Evolutionary conservation across 169 alveolate species (phyloP).

Genomic region (Perkinsus chesapeaki): DNA sequence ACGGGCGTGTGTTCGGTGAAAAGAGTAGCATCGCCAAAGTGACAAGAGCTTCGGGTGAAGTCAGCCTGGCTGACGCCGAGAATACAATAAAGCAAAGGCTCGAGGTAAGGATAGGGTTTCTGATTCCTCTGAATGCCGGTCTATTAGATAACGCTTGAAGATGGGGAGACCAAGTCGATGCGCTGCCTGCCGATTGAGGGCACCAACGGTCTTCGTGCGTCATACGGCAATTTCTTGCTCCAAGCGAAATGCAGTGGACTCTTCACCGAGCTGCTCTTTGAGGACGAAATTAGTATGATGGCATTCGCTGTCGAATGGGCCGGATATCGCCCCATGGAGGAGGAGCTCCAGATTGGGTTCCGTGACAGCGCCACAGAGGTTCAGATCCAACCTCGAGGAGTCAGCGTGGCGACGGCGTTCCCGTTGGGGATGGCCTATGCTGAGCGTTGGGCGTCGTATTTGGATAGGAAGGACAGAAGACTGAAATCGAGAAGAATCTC

Average conservation of each 20-base stretch:
- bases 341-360: not conserved
- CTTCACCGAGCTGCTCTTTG: not conserved
- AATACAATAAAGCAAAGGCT: not conserved
- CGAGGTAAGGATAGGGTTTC: not conserved
- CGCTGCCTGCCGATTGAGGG: not conserved
- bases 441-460: not conserved
- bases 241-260: not conserved
- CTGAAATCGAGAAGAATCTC: not conserved
- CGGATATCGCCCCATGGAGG: not conserved
- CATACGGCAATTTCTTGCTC: not conserved
- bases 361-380: not conserved
- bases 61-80: not conserved
- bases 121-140: not conserved
- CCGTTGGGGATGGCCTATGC: not conserved
- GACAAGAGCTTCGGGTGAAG: not conserved
- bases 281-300: not conserved
- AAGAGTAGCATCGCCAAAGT: not conserved
- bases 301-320: not conserved
- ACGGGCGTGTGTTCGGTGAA: not conserved
- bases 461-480: not conserved
- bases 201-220: not conserved
- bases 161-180: not conserved
- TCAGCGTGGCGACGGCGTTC: not conserved
- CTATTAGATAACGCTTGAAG: not conserved
- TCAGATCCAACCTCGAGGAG: not conserved